A percentile compares a stretch with the other conserved stretches of the same genome.
Evolutionary conservation across 441 rosid species (phyloP).

Genomic region (Adansonia rubrostipa): DNA sequence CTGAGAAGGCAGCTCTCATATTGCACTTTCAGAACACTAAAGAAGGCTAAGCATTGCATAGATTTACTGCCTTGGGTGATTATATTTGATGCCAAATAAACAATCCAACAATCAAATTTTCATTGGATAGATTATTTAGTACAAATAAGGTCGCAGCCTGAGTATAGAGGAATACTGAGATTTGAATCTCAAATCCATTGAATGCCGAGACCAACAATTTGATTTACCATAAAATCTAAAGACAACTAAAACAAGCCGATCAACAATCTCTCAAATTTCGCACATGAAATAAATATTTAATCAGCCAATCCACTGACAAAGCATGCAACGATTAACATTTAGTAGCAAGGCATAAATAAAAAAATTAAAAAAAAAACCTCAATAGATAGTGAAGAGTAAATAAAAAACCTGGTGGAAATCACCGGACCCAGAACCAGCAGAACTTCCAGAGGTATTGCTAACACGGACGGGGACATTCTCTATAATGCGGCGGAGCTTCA

Average conservation of each 20-base stretch:
- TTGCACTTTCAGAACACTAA: neutral
- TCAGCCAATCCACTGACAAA: neutral
- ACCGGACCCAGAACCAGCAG: conserved; percentile 97
- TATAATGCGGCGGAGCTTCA: conserved; percentile 86
- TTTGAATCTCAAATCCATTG: too few relatives aligned
- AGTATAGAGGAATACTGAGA: too few relatives aligned
- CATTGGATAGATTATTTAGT: neutral
- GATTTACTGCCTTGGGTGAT: neutral
- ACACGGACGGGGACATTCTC: conserved; percentile 97
- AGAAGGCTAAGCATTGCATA: neutral
- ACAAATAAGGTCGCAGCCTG: too few relatives aligned
- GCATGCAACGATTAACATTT: neutral
- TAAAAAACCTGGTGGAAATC: conserved; percentile 85
- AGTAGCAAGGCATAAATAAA: neutral
- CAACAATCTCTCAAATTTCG: neutral
- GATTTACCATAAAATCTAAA: neutral
- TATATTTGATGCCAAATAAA: conserved; percentile 15
- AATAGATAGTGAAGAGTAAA: neutral
- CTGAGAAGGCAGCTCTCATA: neutral
- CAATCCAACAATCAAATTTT: neutral
- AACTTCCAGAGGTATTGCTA: conserved; percentile 95
- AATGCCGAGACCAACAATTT: too few relatives aligned
- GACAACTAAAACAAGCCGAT: neutral
- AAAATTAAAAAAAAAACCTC: neutral
- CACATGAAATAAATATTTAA: neutral